A percentile compares a stretch with the other conserved stretches of the same genome.
phyloP scores from a whole-genome alignment of 2,329 filamentous ascomycete genomes.

The Monascus ruber region DNA sequence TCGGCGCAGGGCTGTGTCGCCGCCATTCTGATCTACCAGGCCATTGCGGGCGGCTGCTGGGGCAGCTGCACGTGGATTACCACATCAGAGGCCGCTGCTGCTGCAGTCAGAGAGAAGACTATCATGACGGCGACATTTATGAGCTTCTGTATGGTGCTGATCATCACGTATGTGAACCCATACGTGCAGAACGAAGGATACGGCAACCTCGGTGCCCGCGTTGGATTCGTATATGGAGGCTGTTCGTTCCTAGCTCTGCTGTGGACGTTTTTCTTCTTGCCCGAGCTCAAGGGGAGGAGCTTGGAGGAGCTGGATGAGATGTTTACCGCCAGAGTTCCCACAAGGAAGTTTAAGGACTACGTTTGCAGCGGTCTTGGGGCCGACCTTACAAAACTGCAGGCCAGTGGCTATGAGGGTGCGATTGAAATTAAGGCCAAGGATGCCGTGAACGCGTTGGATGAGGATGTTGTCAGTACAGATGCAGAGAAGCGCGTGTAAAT shows the following conservation, averaged over 20 bases:
- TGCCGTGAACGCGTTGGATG: no score
- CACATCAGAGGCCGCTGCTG: constrained; percentile 11
- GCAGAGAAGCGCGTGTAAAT: no score
- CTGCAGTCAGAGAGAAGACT: constrained; percentile 17
- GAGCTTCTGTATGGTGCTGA: constrained; percentile 13
- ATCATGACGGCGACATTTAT: constrained; percentile 14
- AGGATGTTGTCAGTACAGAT: no score
- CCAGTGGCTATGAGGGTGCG: no score
- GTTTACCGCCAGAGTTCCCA: constrained; percentile 6
- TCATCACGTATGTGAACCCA: constrained; percentile 20
- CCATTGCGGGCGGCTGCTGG: no score
- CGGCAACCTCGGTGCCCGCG: constrained; percentile 7
- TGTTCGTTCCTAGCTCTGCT: constrained; percentile 12
- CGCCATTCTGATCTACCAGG: no score
- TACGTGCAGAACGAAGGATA: constrained; percentile 13
- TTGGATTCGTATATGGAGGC: constrained; percentile 12
- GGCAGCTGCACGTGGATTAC: no score
- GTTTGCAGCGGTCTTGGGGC: no score
- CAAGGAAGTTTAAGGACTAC: neutral
- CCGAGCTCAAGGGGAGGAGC: constrained; percentile 12
- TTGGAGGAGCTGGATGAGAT: constrained; percentile 19
- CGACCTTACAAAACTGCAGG: no score
- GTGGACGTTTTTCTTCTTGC: constrained; percentile 15
- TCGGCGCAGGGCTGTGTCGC: no score
- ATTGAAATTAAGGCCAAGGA: no score